Evolutionary conservation across 2,329 filamentous ascomycete species (phyloP), one percentile per base, ranked within the genome.

Genomic region (Ascochyta koolunga): DNA sequence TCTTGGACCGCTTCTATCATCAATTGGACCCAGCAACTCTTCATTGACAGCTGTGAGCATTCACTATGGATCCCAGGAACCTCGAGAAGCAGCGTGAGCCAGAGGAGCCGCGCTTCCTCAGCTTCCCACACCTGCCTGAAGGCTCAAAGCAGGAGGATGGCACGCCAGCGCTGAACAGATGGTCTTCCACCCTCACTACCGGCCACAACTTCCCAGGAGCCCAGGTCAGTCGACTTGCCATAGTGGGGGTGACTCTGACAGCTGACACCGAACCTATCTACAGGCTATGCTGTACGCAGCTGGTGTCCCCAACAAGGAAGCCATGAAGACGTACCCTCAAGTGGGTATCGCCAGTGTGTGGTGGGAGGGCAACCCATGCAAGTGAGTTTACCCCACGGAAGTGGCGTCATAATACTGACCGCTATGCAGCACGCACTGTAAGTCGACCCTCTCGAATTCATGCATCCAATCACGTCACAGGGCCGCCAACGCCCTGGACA

Each of bases 361-460:
- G 93, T 98, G 93, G 93, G 92, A 97, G 77, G 93, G 93, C 24
- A 97, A 97, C 72, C 91, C 93, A 32, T 97, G 93, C 86, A 96
- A 96, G 88, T 90, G 76, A 78, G 87, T 82, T 27, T 37, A 51
- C 45, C 35, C 41, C 56, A 58, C 59, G 48, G 33, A 18, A 29
- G 22, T 49, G 49, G 60, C 54, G 47, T 56, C 57, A 61, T 56
- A 24, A 33, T 62, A 63, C 63, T 72, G 38, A 72, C 52, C 31
- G 24, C 44, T 21, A 6, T 62, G 53, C 65, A 82, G 80, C 66
- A 84, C 79, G 75, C 81, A 84, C 65, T 74, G 74, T 76, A 68
- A 69, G 74, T 71, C 54, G 31, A 46, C n/a, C 21, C 40, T 41
- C 27, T 46, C 21, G 39, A 35, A 33, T 15, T 16, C 15, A 42